Evolutionary conservation across 805 yeast genomes (phyloP), one percentile per base, ranked within the genome.

Genomic region (Ogataea chonburiensis): DNA sequence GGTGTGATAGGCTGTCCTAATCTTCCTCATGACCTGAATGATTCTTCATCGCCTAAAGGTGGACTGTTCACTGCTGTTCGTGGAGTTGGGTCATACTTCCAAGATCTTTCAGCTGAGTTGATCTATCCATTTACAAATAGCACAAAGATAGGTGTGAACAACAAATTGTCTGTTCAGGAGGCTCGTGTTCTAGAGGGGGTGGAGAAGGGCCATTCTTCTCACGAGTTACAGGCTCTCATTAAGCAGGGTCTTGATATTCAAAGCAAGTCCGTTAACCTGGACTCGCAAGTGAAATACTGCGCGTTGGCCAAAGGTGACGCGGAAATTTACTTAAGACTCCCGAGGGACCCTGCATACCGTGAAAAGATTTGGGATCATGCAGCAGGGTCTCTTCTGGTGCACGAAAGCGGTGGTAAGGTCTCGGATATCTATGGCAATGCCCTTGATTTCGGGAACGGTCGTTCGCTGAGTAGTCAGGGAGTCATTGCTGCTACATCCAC

Each of bases 311-410:
- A 81, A 45, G 98, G 98, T 22, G 82, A 83, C 38, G 98, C 96
- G 3, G 97, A 93, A 52, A 74, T 93, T 10, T 93, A 94, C 53
- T 68, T 93, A 43, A 79, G 99, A 49, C 65, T 94, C 40, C 99
- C 99, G 10, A 77, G 81, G 29, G 78, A 73, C 47, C 68, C 77
- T 34, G 63, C 73, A 3, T 93, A 89, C 59, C 74, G 86, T 51
- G 99, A 93, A 59, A 93, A 93, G 63, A 88, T 93, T 42, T 93
- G 98, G 98, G 99, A 93, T 63, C 99, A 93, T 60, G 98, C 98
- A 13, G 94, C 97, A 2, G 99, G 98, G 3, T 82, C 84, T 53
- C 70, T 91, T 10, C 71, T 93, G 43, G 80, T 94, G 29, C 70
- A 74, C 22, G 98, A 94, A 61, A 84, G 94, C 50, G 97, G 97